Base-by-base conservation (phyloP, 257 asterid species). In the Nicotiana sylvestris region DNA sequence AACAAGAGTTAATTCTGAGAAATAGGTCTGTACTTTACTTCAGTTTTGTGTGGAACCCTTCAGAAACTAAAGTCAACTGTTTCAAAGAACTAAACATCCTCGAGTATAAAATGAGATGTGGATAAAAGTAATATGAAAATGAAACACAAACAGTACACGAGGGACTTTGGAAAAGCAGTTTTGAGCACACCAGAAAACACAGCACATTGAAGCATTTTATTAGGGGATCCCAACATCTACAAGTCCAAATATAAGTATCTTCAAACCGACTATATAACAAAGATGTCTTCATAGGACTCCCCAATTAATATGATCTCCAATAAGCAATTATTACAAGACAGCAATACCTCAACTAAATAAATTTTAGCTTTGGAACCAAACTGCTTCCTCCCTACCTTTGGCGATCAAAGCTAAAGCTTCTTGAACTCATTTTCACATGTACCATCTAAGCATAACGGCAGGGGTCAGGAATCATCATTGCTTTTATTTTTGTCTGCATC, bases 401-500 rank as follows among this genome's bases (percentile, higher is more conserved):
- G 10, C 43, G 13, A 76, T 62, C 53, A 72, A 69, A 74, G 82
- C 66, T 76, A 72, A 78, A 55, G 33, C 84, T 66, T 83, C 83
- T 66, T 67, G 27, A 79, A 49, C 55, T 76, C 57, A 49, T 65
- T 67, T 43, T 78, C 77, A 58, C 55, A 72, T 32, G 76, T 25
- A 70, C 46, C 81, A 57, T 21, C 76, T 43, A 56, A 60, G 58
- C 58, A 46, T 6, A 56, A 62, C 62, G 67, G 78, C 51, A 57
- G 86, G 83, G 43, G 85, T 86, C 80, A 86, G 86, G 83, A 66
- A 69, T 87, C 30, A 18, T 82, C 85, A 39, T 67, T 62, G 84
- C 33, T 77, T 88, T 64, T 74, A 84, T n/a, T 77, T 86, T 77
- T 74, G 39, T 78, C 87, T 25, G 81, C 81, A 21, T 83, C 51